Evolutionary conservation across 805 yeast genomes (phyloP).

Genomic region (Pichia thaimueangensis): DNA sequence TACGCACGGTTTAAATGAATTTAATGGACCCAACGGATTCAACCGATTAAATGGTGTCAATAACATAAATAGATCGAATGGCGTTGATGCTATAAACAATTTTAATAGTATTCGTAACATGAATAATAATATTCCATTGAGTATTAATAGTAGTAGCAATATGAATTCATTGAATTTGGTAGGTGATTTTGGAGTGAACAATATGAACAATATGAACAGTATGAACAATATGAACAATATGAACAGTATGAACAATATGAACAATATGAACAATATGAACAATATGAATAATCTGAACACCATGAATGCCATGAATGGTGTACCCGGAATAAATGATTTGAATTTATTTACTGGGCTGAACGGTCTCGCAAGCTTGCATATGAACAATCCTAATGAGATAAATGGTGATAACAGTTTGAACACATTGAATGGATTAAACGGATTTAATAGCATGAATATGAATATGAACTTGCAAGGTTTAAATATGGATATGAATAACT

Average conservation of each 20-base stretch:
- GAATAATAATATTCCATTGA: not conserved
- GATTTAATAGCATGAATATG: not conserved
- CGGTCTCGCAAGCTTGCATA: not conserved
- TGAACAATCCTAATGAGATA: not conserved
- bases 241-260: not conserved
- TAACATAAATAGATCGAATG: not conserved
- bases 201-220: not conserved
- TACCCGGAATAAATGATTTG: not conserved
- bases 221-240: not conserved
- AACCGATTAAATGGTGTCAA: not conserved
- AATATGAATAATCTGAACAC: not conserved
- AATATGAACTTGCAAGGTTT: too few species aligned
- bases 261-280: not conserved
- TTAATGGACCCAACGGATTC: not conserved
- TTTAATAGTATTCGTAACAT: not conserved
- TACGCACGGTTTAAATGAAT: not conserved
- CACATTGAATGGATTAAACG: not conserved
- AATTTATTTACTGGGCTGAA: not conserved
- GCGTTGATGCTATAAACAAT: not conserved
- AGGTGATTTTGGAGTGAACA: not conserved
- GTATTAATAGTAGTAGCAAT: conserved; percentile 1
- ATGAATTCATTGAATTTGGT: not conserved
- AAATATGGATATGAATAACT: not conserved
- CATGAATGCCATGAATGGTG: not conserved
- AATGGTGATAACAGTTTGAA: not conserved